These are phyloP conservation scores for Mycosarcoma maydis DNA, from an alignment of 1,284 basidiomycete species.

Conservation along the genomic window DNA sequence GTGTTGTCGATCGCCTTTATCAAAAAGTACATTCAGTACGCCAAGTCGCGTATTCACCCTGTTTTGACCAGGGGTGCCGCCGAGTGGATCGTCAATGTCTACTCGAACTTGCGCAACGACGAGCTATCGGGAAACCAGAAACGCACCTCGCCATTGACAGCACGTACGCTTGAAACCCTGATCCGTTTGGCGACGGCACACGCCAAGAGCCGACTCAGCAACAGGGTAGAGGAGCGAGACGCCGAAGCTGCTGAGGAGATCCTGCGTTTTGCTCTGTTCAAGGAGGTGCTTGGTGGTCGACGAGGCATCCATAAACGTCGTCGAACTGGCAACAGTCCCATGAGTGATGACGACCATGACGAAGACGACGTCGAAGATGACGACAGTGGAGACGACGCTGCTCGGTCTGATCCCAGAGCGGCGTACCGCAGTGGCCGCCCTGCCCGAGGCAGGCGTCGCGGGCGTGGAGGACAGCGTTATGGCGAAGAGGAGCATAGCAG, in stretches of 20 bases:
- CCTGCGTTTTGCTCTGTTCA: constrained; percentile 96
- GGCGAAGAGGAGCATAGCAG: constrained; percentile 39
- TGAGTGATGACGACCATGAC: constrained; percentile 43
- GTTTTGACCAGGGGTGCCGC: constrained; percentile 90
- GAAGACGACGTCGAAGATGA: constrained; percentile 48
- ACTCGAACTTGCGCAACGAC: constrained; percentile 90
- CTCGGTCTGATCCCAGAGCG: constrained; percentile 72
- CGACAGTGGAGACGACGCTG: constrained; percentile 63
- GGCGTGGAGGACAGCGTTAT: constrained; percentile 37
- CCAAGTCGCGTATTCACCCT: constrained; percentile 80
- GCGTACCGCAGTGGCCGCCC: constrained; percentile 59
- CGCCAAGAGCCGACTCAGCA: constrained; percentile 90
- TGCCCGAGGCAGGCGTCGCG: constrained; percentile 35
- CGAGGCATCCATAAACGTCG: constrained; percentile 70
- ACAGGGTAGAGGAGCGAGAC: constrained; percentile 84
- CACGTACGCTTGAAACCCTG: constrained; percentile 97
- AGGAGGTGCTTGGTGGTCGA: constrained; percentile 84
- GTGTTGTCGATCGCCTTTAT: constrained; percentile 92
- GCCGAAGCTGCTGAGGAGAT: constrained; percentile 92
- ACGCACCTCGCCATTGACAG: constrained; percentile 96
- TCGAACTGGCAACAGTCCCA: constrained; percentile 49
- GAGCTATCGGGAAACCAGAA: constrained; percentile 89
- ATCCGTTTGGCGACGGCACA: constrained; percentile 98
- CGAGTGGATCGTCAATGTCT: constrained; percentile 92
- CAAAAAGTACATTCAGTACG: constrained; percentile 99